Percentiles rank a stretch among this genome's conserved stretches.
phyloP scores from a whole-genome alignment of 2,329 filamentous ascomycete genomes.

The Samsoniella hepiali region DNA sequence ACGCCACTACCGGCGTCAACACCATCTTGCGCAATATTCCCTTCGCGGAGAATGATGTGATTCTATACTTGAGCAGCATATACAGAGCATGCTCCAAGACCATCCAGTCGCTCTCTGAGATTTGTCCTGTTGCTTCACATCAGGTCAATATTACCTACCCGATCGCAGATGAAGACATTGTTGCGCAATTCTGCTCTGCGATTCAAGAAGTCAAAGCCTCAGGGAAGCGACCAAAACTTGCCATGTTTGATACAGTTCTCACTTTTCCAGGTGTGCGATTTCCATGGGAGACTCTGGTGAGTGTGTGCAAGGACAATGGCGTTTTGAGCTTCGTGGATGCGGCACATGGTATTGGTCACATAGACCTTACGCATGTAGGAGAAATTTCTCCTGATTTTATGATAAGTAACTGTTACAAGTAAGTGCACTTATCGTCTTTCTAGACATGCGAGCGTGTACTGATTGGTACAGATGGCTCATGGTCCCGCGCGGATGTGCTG shows the following conservation, averaged over 20 bases:
- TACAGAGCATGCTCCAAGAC: conserved; percentile 67
- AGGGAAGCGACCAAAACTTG: conserved; percentile 57
- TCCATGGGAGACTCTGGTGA: conserved; percentile 63
- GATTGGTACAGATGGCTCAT: conserved; percentile 58
- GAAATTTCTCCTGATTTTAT: conserved; percentile 67
- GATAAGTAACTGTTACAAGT: conserved; percentile 68
- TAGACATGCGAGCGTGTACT: conserved; percentile 11
- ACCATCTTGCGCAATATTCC: conserved; percentile 63
- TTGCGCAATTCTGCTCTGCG: conserved; percentile 28
- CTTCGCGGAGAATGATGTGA: conserved; percentile 58
- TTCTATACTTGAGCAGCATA: conserved; percentile 64
- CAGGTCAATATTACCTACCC: conserved; percentile 59
- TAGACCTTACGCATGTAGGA: conserved; percentile 57
- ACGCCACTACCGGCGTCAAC: conserved; percentile 68
- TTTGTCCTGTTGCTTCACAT: conserved; percentile 37
- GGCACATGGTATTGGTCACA: conserved; percentile 68
- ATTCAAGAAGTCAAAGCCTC: conserved; percentile 44
- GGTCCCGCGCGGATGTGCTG: conserved; percentile 64
- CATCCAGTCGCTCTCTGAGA: conserved; percentile 58
- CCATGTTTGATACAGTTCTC: conserved; percentile 68
- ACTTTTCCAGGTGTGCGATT: conserved; percentile 66
- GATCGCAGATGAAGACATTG: conserved; percentile 55
- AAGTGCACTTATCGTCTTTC: conserved; percentile 18
- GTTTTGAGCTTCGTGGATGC: conserved; percentile 67
- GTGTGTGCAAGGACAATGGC: conserved; percentile 54